Percentiles rank a stretch among this genome's conserved stretches.
Conservation (phyloP, 2,329 filamentous ascomycete species). For the Epichloe coenophiala region DNA sequence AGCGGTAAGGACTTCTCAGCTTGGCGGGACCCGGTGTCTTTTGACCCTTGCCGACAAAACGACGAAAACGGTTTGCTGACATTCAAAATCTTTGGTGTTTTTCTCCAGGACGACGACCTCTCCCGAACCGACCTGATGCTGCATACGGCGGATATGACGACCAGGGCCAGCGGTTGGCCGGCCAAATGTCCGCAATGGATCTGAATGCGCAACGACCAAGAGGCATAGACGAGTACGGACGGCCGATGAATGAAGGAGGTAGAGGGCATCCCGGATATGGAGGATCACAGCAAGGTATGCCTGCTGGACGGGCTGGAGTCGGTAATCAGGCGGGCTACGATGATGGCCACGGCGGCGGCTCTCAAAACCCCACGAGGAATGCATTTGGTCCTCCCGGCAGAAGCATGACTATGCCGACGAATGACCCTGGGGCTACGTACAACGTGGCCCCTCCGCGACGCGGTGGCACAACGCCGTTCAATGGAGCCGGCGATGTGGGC, state of each 20-base stretch:
- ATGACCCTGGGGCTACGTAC: conserved; percentile 29
- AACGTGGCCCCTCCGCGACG: conserved; percentile 22
- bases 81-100: conserved; percentile 5
- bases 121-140: conserved; percentile 9
- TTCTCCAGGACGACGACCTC: conserved; percentile 11
- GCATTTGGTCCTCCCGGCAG: conserved; percentile 39
- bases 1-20: conserved; percentile 2
- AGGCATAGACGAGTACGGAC: conserved; percentile 14
- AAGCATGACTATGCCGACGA: conserved; percentile 48
- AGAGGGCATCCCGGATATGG: conserved; percentile 17
- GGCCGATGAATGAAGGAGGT: conserved; percentile 11
- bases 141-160: conserved; percentile 12
- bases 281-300: conserved; percentile 14
- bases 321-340: conserved; percentile 15
- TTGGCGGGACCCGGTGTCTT: not conserved
- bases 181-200: conserved; percentile 23
- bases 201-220: conserved; percentile 16
- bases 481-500: conserved; percentile 27
- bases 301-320: conserved; percentile 13
- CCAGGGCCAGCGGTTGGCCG: conserved; percentile 18
- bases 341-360: conserved; percentile 12
- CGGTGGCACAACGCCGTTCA: conserved; percentile 32
- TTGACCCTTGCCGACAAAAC: not conserved
- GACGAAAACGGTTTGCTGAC: not conserved
- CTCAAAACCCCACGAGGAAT: conserved; percentile 20